Percentiles rank a stretch among this genome's conserved stretches.
Evolutionary conservation across 1,284 basidiomycete species (phyloP).

Genomic region (Cystobasidium pallidum): DNA sequence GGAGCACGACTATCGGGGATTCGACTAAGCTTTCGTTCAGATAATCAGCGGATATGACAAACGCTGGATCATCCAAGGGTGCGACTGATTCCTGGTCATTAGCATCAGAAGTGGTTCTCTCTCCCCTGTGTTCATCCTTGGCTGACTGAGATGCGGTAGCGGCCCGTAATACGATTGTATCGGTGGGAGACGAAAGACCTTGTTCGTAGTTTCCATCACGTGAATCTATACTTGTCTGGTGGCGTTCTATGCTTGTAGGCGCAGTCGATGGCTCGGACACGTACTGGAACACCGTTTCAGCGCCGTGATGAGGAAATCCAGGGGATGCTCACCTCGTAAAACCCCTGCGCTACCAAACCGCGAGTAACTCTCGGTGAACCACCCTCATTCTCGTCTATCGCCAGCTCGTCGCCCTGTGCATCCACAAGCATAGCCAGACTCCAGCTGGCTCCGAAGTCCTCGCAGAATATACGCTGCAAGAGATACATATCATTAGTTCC

Average conservation of each 20-base stretch:
- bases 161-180: not conserved
- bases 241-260: constrained; percentile 1
- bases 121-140: not conserved
- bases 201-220: not conserved
- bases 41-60: constrained; percentile 4
- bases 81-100: no score
- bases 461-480: constrained; percentile 57
- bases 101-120: not conserved
- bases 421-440: constrained; percentile 23
- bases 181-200: not conserved
- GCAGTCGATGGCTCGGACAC: constrained; percentile 9
- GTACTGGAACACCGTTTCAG: not conserved
- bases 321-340: constrained; percentile 23
- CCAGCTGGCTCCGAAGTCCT: constrained; percentile 20
- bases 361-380: constrained; percentile 13
- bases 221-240: constrained; percentile 3
- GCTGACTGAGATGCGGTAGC: not conserved
- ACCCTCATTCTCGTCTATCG: constrained; percentile 43
- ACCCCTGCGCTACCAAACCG: constrained; percentile 28
- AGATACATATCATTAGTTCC: not conserved
- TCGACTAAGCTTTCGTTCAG: constrained; percentile 5
- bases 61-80: not conserved
- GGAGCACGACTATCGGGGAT: constrained; percentile 1
- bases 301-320: not conserved
- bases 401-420: constrained; percentile 48